Base-by-base conservation (phyloP, 2,329 filamentous ascomycete genomes). In the Monosporascus sp. region DNA sequence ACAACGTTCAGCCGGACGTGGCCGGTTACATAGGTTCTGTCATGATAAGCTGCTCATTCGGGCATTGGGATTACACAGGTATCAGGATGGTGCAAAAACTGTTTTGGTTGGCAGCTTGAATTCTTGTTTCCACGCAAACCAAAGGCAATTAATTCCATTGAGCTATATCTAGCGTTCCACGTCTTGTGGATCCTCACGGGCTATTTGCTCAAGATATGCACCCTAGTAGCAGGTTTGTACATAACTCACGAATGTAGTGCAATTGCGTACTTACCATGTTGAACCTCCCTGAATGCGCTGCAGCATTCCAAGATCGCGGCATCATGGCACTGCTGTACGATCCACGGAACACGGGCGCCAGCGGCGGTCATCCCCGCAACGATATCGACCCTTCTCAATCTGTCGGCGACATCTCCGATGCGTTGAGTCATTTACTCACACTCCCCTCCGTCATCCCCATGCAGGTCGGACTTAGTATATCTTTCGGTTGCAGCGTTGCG, bases 331-430 rank as follows among this genome's bases (percentile, higher is more conserved):
- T 72, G 17, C 52, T 67, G 37, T 72, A 69, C 55, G 69, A 72
- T 58, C 63, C 69, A 11, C 65, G 68, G 24, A 58, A 52, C 45
- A 57, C 64, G 18, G 70, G 70, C 14, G 55, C 56, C 28, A 70
- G 68, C 55, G 69, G 67, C 20, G 70, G 70, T 20, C 38, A 54
- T 24, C 70, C 70, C 4, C 62, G 70, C 37, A 62, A 64, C 51
- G 63, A 72, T 48, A 63, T 71, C 37, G 59, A 70, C 44, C 68
- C 69, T 2, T 37, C 56, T 31, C 57, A 63, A 46, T 63, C 71
- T 45, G 61, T 65, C 7, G 60, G 62, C 18, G 72, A 75, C 62
- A 66, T 65, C 48, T 66, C 60, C 5, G 72, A 74, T 50, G 70
- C 70, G 3, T 54, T 74, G 37, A 71, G 65, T 8, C 74, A 65